Evolutionary conservation across 768 basidiomycete genomes (phyloP).

Genomic region (Steccherinum ochraceum): DNA sequence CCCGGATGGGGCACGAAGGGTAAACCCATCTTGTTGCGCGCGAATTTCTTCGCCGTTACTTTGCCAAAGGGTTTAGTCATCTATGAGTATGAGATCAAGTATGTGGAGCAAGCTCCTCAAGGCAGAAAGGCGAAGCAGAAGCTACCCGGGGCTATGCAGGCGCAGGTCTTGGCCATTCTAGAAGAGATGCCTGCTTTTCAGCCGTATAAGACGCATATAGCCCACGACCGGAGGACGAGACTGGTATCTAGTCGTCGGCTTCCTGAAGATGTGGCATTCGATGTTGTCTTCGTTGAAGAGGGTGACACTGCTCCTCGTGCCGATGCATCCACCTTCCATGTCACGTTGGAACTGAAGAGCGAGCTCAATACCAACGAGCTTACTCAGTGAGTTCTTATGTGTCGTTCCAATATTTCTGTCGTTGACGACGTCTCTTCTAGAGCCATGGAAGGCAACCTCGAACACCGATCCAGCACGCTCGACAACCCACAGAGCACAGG

Average conservation of each 20-base stretch:
- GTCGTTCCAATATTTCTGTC: no score
- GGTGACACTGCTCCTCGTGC: conserved; percentile 28
- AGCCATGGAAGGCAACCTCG: conserved; percentile 47
- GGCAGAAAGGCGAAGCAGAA: neutral
- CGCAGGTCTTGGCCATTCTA: conserved; percentile 49
- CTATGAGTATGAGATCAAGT: conserved; percentile 49
- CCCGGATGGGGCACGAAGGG: conserved; percentile 54
- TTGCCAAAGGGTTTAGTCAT: conserved; percentile 36
- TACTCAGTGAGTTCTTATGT: conserved; percentile 26
- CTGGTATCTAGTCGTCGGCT: conserved; percentile 35
- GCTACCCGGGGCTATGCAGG: conserved; percentile 33
- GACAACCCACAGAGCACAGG: conserved; percentile 16
- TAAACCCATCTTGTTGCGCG: conserved; percentile 40
- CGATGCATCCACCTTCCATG: conserved; percentile 33
- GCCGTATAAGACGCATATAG: conserved; percentile 37
- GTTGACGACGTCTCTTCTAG: conserved; percentile 29
- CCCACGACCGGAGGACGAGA: conserved; percentile 40
- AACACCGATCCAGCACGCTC: conserved; percentile 32
- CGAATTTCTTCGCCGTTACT: conserved; percentile 57
- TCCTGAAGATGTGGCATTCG: conserved; percentile 29
- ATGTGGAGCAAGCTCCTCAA: conserved; percentile 27
- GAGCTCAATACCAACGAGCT: conserved; percentile 26
- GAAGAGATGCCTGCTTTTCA: conserved; percentile 33
- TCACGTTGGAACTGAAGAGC: conserved; percentile 27
- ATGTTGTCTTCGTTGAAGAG: conserved; percentile 33